Conservation (phyloP, 1,284 basidiomycete species). For the Moesziomyces sp. region DNA sequence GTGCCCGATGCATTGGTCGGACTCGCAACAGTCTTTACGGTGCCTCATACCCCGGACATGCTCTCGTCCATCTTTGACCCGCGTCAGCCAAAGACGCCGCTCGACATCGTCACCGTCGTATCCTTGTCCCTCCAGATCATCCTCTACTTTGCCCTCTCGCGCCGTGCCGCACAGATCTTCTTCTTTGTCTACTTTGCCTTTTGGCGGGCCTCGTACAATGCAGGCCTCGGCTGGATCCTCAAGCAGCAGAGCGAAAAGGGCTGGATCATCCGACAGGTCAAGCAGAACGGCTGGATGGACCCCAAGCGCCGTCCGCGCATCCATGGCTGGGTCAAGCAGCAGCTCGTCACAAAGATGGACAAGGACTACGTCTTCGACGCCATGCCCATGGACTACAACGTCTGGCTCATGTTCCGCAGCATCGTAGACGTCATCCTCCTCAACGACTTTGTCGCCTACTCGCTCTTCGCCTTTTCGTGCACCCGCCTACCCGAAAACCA, state of each 20-base stretch:
- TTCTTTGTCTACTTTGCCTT: slow-evolving; percentile 90
- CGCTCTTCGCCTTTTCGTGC: slow-evolving; percentile 84
- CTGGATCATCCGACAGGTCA: slow-evolving; percentile 87
- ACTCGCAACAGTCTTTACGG: slow-evolving; percentile 78
- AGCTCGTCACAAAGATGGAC: slow-evolving; percentile 91
- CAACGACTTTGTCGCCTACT: slow-evolving; percentile 89
- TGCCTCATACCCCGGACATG: slow-evolving; percentile 95
- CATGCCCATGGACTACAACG: slow-evolving; percentile 63
- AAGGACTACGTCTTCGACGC: slow-evolving; percentile 87
- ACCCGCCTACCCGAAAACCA: slow-evolving; percentile 80
- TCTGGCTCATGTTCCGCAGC: slow-evolving; percentile 91
- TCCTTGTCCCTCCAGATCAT: slow-evolving; percentile 82
- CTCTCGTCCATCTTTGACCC: slow-evolving; percentile 90
- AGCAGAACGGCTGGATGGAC: slow-evolving; percentile 87
- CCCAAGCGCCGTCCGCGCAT: slow-evolving; percentile 75
- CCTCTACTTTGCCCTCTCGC: slow-evolving; percentile 76
- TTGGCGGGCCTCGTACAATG: slow-evolving; percentile 92
- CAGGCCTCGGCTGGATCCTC: slow-evolving; percentile 90
- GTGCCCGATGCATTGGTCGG: background rate
- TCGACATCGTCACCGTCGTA: slow-evolving; percentile 86
- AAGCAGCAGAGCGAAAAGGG: slow-evolving; percentile 92
- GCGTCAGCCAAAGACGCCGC: slow-evolving; percentile 85
- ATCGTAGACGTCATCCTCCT: slow-evolving; percentile 93
- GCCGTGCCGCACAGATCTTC: slow-evolving; percentile 70
- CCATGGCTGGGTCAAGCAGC: slow-evolving; percentile 83